These are phyloP conservation scores for Talaromyces sp. DNA, from an alignment of 2,329 filamentous ascomycete species.

Conservation along the genomic window DNA sequence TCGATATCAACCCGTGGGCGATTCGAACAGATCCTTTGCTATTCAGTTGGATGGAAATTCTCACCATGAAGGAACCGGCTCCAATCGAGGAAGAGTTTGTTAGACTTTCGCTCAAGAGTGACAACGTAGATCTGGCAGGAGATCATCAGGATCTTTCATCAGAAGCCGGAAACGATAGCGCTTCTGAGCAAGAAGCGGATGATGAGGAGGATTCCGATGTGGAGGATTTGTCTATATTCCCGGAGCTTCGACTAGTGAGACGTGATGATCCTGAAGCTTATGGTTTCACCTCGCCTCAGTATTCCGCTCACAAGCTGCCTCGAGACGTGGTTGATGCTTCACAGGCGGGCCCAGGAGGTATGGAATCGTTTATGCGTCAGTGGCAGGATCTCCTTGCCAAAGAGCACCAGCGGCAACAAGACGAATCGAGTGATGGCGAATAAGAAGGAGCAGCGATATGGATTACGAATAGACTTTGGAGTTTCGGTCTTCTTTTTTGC, in stretches of 20 bases:
- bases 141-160: conserved; percentile 1
- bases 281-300: conserved; percentile 78
- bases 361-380: conserved; percentile 74
- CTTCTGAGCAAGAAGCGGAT: conserved; percentile 32
- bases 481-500: neutral
- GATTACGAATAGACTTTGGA: neutral
- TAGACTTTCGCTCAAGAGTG: conserved; percentile 28
- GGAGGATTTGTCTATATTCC: conserved; percentile 49
- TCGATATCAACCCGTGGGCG: conserved; percentile 96
- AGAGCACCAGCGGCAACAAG: conserved; percentile 36
- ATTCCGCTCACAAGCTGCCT: conserved; percentile 92
- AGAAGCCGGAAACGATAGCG: conserved; percentile 14
- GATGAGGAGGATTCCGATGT: conserved; percentile 48
- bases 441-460: neutral
- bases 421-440: conserved; percentile 28
- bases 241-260: conserved; percentile 77
- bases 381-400: conserved; percentile 61
- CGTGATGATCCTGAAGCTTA: conserved; percentile 85
- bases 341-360: conserved; percentile 63
- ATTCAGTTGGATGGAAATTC: conserved; percentile 84
- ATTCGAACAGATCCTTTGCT: conserved; percentile 80
- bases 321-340: conserved; percentile 79
- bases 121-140: conserved; percentile 10
- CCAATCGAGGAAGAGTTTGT: conserved; percentile 27
- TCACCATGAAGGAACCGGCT: conserved; percentile 57